phyloP scores from a whole-genome alignment of 2,329 filamentous ascomycete species.

The Colletotrichum tropicicola region DNA sequence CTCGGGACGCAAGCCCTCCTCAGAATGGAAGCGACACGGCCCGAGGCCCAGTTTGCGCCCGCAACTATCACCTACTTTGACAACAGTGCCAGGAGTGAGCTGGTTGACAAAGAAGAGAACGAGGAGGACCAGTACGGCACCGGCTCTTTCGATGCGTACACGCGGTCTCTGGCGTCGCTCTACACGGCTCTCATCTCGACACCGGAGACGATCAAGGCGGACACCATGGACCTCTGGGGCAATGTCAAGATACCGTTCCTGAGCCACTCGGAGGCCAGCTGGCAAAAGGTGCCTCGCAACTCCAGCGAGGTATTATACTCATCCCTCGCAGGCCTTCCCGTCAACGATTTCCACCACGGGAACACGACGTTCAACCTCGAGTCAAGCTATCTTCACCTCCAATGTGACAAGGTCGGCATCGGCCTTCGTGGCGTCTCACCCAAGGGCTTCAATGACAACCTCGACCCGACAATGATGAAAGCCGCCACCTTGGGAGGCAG shows the following conservation, averaged over 20 bases:
- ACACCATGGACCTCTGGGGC: constrained; percentile 36
- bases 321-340: constrained; percentile 7
- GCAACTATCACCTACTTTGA: not conserved
- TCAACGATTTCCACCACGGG: not conserved
- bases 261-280: not conserved
- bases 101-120: not conserved
- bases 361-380: constrained; percentile 8
- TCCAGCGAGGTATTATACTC: not conserved
- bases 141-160: not conserved
- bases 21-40: constrained; percentile 9
- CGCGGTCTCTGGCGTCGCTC: not conserved
- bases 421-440: not conserved
- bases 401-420: not conserved
- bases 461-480: not conserved
- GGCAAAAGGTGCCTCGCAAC: not conserved
- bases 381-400: constrained; percentile 6
- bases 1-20: constrained; percentile 39
- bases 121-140: not conserved
- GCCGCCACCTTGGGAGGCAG: too few relatives aligned
- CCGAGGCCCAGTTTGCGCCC: not conserved
- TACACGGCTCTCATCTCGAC: constrained; percentile 33
- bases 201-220: constrained; percentile 29
- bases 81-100: not conserved
- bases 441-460: not conserved
- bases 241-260: constrained; percentile 38